A percentile compares a stretch with the other conserved stretches of the same genome.
Evolutionary conservation across 257 asterid species (phyloP).

Genomic region (Striga asiatica): DNA sequence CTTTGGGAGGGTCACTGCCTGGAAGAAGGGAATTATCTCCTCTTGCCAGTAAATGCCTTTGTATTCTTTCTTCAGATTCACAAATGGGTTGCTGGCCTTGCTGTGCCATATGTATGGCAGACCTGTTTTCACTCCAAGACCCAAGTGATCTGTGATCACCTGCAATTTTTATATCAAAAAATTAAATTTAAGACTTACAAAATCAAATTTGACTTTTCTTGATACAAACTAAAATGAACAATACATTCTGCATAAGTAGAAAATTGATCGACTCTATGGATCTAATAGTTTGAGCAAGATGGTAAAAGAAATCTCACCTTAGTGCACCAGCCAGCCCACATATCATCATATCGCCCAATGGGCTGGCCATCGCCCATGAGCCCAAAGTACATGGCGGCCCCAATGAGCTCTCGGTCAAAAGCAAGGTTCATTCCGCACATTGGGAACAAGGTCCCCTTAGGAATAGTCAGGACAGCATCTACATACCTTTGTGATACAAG

Average conservation of each 20-base stretch:
- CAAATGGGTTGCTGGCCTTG: constrained; percentile 43
- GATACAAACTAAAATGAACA: not conserved
- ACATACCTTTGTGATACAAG: constrained; percentile 16
- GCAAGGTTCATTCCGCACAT: constrained; percentile 27
- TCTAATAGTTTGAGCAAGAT: no score
- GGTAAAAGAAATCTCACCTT: no score
- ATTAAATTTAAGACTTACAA: no score
- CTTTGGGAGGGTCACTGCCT: constrained; percentile 24
- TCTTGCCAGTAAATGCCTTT: constrained; percentile 51
- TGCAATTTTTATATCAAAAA: not conserved
- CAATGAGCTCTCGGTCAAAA: constrained; percentile 21
- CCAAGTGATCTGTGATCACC: constrained; percentile 45
- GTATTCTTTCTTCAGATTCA: constrained; percentile 42
- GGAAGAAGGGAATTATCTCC: constrained; percentile 44
- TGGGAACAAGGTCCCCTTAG: constrained; percentile 23
- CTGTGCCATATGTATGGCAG: constrained; percentile 50
- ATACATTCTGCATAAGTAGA: not conserved
- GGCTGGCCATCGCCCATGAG: constrained; percentile 30
- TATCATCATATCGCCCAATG: constrained; percentile 26
- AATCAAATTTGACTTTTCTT: no score
- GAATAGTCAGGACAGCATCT: constrained; percentile 19
- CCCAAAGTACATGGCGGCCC: constrained; percentile 28
- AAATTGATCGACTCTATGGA: no score
- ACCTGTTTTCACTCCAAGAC: constrained; percentile 37
- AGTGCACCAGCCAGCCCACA: constrained; percentile 30